A percentile compares a stretch with the other conserved stretches of the same genome.
Conservation (phyloP, 352 stramenopile genomes). For the Stramenopiles sp. region DNA sequence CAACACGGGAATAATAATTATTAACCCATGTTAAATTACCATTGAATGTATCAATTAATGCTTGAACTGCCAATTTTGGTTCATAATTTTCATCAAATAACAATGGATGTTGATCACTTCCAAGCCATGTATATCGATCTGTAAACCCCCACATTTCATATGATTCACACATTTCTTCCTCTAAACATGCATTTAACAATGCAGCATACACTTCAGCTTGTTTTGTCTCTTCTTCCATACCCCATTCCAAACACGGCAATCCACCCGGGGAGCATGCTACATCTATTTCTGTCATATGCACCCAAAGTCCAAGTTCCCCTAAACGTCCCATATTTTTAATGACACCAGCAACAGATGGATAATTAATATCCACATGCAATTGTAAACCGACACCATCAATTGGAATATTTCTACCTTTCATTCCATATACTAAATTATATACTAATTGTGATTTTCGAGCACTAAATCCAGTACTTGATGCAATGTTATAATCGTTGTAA, state of each 20-base stretch:
- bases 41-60: not conserved
- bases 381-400: not conserved
- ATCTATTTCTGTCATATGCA: conserved; percentile 8
- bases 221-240: not conserved
- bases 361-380: conserved; percentile 6
- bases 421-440: not conserved
- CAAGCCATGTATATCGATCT: not conserved
- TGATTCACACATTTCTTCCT: conserved; percentile 6
- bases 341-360: not conserved
- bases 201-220: conserved; percentile 2
- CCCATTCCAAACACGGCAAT: not conserved
- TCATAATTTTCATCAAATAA: not conserved
- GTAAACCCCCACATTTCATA: conserved; percentile 3
- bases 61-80: not conserved
- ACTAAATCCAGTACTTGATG: not conserved
- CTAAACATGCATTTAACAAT: not conserved
- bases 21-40: conserved; percentile 2
- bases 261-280: not conserved
- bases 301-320: not conserved
- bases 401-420: not conserved
- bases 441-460: not conserved
- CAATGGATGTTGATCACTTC: not conserved
- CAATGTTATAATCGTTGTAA: conserved; percentile 7
- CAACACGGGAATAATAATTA: not conserved
- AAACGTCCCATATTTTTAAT: not conserved